Conservation (phyloP, 495 filamentous ascomycete genomes). For the Penicillium simplicissimum region DNA sequence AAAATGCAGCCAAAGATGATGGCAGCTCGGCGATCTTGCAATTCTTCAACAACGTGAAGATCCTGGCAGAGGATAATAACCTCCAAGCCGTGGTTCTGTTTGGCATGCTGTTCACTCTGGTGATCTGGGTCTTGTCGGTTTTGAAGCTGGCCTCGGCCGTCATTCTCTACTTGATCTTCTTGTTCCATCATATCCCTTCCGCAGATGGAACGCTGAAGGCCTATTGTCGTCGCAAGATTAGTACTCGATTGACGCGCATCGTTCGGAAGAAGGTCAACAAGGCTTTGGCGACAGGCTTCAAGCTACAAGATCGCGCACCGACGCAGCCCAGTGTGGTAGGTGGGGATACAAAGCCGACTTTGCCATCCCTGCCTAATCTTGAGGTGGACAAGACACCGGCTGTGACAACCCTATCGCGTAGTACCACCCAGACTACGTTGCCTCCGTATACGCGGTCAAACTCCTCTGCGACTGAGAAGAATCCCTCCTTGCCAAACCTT, state of each 20-base stretch:
- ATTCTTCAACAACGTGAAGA: constrained; percentile 75
- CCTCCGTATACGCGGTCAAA: constrained; percentile 41
- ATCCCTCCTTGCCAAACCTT: constrained; percentile 28
- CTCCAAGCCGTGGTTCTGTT: constrained; percentile 78
- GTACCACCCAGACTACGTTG: constrained; percentile 66
- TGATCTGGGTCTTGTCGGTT: constrained; percentile 85
- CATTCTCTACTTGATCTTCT: constrained; percentile 79
- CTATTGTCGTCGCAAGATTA: constrained; percentile 89
- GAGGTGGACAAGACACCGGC: constrained; percentile 57
- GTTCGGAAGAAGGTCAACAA: constrained; percentile 81
- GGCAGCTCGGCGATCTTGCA: constrained; percentile 51
- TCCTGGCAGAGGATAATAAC: constrained; percentile 67
- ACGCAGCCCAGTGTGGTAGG: constrained; percentile 52
- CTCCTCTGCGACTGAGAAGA: constrained; percentile 13
- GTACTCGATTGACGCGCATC: constrained; percentile 75
- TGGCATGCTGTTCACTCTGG: constrained; percentile 86
- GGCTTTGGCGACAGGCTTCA: constrained; percentile 73
- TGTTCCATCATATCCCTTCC: constrained; percentile 84
- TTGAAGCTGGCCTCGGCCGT: constrained; percentile 71
- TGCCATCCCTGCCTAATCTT: constrained; percentile 66
- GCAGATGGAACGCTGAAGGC: constrained; percentile 74
- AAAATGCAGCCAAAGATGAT: constrained; percentile 52
- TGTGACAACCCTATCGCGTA: constrained; percentile 62
- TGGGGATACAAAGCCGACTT: constrained; percentile 60
- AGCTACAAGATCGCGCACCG: constrained; percentile 58